phyloP scores from a whole-genome alignment of 108 stramenopile genomes.

The Nitzschia sp. region DNA sequence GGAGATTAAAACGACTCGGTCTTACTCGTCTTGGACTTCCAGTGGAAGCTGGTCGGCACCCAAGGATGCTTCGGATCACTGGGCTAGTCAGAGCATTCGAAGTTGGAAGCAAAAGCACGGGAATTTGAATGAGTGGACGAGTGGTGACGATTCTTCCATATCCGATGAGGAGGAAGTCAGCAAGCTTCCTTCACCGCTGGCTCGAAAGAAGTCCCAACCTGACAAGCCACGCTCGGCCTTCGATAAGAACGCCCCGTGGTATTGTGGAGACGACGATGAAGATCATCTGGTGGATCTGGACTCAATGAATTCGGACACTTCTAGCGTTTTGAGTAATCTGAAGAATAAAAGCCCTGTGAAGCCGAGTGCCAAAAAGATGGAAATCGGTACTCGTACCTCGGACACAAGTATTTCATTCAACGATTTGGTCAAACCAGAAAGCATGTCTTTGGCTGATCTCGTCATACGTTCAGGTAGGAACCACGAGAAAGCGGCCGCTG shows the following conservation, averaged over 20 bases:
- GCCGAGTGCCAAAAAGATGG: background rate
- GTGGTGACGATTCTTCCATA: constrained; percentile 13
- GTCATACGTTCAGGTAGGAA: background rate
- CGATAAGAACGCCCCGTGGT: constrained; percentile 30
- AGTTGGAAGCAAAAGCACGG: background rate
- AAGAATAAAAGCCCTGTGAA: background rate
- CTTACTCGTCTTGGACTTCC: constrained; percentile 6
- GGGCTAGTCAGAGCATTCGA: background rate
- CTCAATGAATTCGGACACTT: constrained; percentile 25
- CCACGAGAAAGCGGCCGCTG: background rate
- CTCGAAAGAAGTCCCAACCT: background rate
- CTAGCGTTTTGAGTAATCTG: constrained; percentile 21
- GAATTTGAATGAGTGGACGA: constrained; percentile 1
- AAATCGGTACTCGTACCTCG: background rate
- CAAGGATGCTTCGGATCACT: background rate
- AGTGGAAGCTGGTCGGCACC: background rate
- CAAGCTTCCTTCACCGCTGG: background rate
- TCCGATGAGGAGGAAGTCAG: background rate
- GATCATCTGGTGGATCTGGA: background rate
- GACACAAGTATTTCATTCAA: constrained; percentile 22
- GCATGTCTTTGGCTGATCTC: constrained; percentile 4
- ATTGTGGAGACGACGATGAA: constrained; percentile 13
- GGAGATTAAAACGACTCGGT: background rate
- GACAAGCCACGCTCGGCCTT: constrained; percentile 25
- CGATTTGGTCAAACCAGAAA: constrained; percentile 3